A percentile compares a stretch with the other conserved stretches of the same genome.
phyloP scores from a whole-genome alignment of 2,329 filamentous ascomycete genomes.

The Colletotrichum costaricense region DNA sequence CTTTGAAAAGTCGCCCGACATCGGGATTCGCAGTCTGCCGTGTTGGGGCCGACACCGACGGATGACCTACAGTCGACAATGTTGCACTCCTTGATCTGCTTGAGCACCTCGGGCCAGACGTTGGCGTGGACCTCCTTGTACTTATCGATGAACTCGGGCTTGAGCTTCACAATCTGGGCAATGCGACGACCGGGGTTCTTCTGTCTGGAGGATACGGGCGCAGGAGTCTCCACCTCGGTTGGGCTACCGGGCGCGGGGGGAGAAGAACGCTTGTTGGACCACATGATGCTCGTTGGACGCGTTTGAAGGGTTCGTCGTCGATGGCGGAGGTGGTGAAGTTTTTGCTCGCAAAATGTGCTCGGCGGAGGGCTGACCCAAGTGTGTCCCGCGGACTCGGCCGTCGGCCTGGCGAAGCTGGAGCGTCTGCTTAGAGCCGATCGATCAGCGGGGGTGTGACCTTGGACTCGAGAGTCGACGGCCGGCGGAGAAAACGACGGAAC shows the following conservation, averaged over 20 bases:
- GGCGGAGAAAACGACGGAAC: background rate
- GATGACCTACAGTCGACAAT: conserved; percentile 75
- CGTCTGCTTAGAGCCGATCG: conserved; percentile 29
- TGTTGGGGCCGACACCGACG: background rate
- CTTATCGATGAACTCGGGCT: conserved; percentile 71
- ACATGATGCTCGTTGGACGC: conserved; percentile 15
- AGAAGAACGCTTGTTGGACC: conserved; percentile 33
- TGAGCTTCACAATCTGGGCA: conserved; percentile 79
- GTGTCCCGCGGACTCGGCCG: conserved; percentile 20
- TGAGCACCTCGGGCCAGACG: conserved; percentile 82
- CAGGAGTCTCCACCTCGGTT: conserved; percentile 24
- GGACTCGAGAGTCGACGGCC: background rate
- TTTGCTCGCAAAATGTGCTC: conserved; percentile 20
- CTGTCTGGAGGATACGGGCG: conserved; percentile 37
- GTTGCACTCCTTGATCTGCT: conserved; percentile 80
- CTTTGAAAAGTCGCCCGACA: background rate
- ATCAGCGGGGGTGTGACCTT: conserved; percentile 13
- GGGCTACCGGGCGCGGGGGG: conserved; percentile 17
- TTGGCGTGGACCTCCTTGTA: conserved; percentile 81
- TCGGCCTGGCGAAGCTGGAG: conserved; percentile 17
- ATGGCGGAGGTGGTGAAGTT: conserved; percentile 6
- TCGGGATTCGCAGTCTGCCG: background rate
- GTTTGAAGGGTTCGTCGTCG: conserved; percentile 11
- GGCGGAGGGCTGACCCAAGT: conserved; percentile 20
- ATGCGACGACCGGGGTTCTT: conserved; percentile 65